Conservation (phyloP, 306 rosid species). For the Clitoria ternatea region DNA sequence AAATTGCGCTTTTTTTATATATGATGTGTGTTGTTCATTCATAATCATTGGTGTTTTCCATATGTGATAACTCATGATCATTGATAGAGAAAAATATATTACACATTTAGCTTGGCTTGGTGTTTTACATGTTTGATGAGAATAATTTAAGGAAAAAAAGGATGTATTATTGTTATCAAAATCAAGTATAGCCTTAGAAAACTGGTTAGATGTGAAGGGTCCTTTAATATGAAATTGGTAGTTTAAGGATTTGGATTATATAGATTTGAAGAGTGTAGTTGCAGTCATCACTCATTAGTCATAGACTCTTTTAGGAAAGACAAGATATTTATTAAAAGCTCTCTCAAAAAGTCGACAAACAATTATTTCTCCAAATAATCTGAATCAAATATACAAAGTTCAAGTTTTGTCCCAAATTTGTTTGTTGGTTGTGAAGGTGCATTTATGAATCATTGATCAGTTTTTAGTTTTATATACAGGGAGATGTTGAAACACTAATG, state of each 20-base stretch:
- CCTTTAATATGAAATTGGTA: neutral
- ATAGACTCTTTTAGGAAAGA: no score
- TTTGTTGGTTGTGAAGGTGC: constrained; percentile 5
- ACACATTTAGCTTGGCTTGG: constrained; percentile 3
- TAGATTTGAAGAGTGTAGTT: neutral
- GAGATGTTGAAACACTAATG: constrained; percentile 68
- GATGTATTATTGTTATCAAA: neutral
- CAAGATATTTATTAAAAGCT: no score
- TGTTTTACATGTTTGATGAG: constrained; percentile 1
- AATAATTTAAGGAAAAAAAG: neutral
- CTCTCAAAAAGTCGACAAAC: no score
- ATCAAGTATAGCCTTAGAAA: neutral
- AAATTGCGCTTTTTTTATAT: neutral
- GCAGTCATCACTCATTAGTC: neutral
- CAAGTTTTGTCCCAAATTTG: neutral
- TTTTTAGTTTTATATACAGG: constrained; percentile 47
- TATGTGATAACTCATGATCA: neutral
- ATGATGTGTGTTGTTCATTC: constrained; percentile 10
- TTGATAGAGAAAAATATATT: neutral
- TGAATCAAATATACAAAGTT: neutral
- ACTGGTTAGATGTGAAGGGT: neutral
- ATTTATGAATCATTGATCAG: constrained; percentile 21
- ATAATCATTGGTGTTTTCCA: neutral
- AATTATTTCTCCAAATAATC: no score
- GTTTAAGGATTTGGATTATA: neutral